Evolutionary conservation across 371 early-diverging fungal genomes (phyloP).

Genomic region (Chytridiales sp.): DNA sequence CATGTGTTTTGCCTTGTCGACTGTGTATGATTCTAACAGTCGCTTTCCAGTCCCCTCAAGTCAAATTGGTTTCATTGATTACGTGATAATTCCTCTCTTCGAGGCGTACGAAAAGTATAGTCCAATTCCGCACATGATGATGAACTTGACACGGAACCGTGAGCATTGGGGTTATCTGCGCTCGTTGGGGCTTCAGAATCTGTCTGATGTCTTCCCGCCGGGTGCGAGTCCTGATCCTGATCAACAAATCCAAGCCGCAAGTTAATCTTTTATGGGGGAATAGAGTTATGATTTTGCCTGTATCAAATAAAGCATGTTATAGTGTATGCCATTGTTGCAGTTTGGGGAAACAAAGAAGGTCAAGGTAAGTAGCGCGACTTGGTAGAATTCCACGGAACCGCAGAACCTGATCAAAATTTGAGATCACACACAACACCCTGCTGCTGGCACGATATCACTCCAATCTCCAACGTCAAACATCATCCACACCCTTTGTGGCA

Average conservation of each 20-base stretch:
- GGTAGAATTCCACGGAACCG: too few relatives aligned
- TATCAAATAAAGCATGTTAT: conserved; percentile 9
- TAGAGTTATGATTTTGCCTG: not conserved
- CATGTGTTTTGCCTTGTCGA: too few relatives aligned
- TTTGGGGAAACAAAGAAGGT: conserved; percentile 5
- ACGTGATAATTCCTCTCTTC: conserved; percentile 49
- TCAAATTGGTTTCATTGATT: conserved; percentile 57
- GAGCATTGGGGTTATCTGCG: conserved; percentile 42
- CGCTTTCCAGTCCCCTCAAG: conserved; percentile 41
- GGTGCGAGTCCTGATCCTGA: not conserved
- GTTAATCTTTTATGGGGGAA: not conserved
- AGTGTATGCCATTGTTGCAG: conserved; percentile 2
- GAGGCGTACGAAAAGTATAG: conserved; percentile 45
- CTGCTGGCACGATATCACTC: too few relatives aligned
- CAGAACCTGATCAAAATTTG: too few relatives aligned
- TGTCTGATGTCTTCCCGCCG: not conserved
- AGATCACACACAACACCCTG: too few relatives aligned
- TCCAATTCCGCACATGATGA: conserved; percentile 37
- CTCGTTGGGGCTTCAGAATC: not conserved
- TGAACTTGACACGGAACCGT: conserved; percentile 32
- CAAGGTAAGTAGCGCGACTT: too few relatives aligned
- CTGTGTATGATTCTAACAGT: too few relatives aligned
- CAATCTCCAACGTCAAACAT: too few relatives aligned
- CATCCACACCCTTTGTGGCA: too few relatives aligned
- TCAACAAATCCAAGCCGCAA: too few relatives aligned